Evolutionary conservation across 2,329 filamentous ascomycete genomes (phyloP), one percentile per base, ranked within the genome.

Genomic region (Alternaria consortialis): DNA sequence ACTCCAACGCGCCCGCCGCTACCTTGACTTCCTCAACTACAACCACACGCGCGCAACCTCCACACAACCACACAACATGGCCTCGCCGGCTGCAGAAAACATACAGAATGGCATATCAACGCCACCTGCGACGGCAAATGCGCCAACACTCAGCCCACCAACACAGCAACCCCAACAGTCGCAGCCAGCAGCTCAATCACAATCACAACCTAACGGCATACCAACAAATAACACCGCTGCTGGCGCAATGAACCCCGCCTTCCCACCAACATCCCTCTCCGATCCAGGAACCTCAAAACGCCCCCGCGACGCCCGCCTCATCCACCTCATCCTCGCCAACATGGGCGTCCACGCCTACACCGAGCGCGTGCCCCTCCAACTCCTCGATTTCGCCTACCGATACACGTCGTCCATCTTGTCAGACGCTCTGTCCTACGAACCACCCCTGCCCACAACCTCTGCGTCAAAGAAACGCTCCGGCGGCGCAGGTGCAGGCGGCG

Each of bases 341-440:
- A 90, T 93, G 71, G 91, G 91, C 73, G 91, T 94, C 9, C 89
- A 90, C 5, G 85, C 89, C 40, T 95, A 93, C 83, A 91, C 94
- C 77, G 87, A 91, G 77, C 91, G 92, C 72, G 91, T 95, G 1
- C 92, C 92, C 0, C 86, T 94, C 0, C 88, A 94, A 60, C 88
- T 95, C 50, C 88, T 95, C 76, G 92, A 95, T 67, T 94, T 94
- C 75, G 91, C 92, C 50, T 95, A 95, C 84, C 88, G 92, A 37
- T 91, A 93, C 83, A 92, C 90, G 9, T 88, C 88, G 1, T 85
- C 87, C 58, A 84, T 94, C 36, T 87, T 94, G 20, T 87, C 83
- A 67, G 91, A 93, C 80, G 89, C 77, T 6, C 63, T 78, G 1
- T 64, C 67, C 3, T 77, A 79, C 70, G 74, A 77, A 48, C 74